These are phyloP conservation scores for Collybia mongolica DNA, from an alignment of 768 basidiomycete genomes.

Conservation along the genomic window DNA sequence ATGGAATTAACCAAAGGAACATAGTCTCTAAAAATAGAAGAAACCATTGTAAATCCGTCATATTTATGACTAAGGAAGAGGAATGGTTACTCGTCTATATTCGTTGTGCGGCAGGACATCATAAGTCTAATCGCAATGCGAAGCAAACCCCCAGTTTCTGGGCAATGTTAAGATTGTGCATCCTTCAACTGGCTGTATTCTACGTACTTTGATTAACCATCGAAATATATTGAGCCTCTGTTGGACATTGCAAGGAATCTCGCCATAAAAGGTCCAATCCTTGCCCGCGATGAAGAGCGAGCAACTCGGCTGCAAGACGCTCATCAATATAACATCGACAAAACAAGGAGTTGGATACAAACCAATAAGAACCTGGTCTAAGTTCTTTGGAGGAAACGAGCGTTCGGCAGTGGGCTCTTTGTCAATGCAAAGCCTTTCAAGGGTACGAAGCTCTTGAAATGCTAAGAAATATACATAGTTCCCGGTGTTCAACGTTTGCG, in stretches of 20 bases:
- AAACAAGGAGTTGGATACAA: background rate
- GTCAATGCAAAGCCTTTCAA: background rate
- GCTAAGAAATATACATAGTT: constrained; percentile 96
- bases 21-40: constrained; percentile 60
- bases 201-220: constrained; percentile 93
- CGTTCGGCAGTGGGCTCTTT: background rate
- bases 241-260: constrained; percentile 86
- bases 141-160: constrained; percentile 94
- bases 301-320: constrained; percentile 47
- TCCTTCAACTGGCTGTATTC: background rate
- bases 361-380: background rate
- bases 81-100: constrained; percentile 50
- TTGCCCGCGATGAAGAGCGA: constrained; percentile 88
- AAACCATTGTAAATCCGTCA: background rate
- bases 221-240: constrained; percentile 87
- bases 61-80: background rate
- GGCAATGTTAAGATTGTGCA: background rate
- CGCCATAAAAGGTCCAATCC: constrained; percentile 93
- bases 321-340: background rate
- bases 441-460: constrained; percentile 57
- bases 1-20: constrained; percentile 92
- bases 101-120: constrained; percentile 84
- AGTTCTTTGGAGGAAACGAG: background rate
- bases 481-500: constrained; percentile 94
- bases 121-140: constrained; percentile 92